These are phyloP conservation scores for Ostreobium quekettii DNA, from an alignment of 139 green algal genomes.

Conservation along the genomic window DNA sequence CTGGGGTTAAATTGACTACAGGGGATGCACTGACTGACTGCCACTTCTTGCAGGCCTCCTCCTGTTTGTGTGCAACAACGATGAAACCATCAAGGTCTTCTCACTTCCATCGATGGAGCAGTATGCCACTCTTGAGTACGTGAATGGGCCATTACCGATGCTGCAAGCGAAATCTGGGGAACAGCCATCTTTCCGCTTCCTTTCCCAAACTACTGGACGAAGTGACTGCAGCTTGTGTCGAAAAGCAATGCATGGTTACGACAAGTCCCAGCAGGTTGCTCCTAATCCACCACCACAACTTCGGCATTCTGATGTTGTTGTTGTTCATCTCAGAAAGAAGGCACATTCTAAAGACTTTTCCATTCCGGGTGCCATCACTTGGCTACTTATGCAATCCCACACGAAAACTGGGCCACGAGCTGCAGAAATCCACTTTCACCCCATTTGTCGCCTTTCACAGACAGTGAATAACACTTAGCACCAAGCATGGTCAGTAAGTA, in stretches of 20 bases:
- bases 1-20: too few relatives aligned
- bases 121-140: conserved; percentile 23
- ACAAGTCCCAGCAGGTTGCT: background rate
- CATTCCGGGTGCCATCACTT: conserved; percentile 3
- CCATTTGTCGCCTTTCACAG: background rate
- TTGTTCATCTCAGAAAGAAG: too few relatives aligned
- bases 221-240: too few relatives aligned
- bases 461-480: background rate
- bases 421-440: background rate
- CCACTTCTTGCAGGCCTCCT: conserved; percentile 15
- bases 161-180: too few relatives aligned
- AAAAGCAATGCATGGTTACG: conserved; percentile 4
- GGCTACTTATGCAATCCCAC: background rate
- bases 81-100: conserved; percentile 54
- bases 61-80: conserved; percentile 68
- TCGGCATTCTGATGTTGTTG: conserved; percentile 6
- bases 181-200: too few relatives aligned
- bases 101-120: conserved; percentile 33
- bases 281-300: background rate
- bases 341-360: background rate
- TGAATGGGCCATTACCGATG: too few relatives aligned
- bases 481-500: background rate
- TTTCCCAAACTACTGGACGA: too few relatives aligned
- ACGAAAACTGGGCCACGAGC: background rate
- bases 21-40: too few relatives aligned